A percentile compares a stretch with the other conserved stretches of the same genome.
Evolutionary conservation across 768 basidiomycete species (phyloP).

Genomic region (Exsudoporus frostii): DNA sequence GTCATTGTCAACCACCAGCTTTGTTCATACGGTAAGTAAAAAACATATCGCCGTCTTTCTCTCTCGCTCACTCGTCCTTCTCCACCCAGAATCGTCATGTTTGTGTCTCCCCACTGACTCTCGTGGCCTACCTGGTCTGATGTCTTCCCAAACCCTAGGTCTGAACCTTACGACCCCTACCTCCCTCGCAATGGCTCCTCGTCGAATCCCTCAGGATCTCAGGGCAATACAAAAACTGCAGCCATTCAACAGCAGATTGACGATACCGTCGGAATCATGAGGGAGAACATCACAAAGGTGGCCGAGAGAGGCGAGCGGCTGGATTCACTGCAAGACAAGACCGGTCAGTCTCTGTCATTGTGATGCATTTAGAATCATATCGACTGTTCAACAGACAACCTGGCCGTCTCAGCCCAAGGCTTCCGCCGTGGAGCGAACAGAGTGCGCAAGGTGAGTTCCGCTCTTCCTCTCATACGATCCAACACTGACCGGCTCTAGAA

Average conservation of each 20-base stretch:
- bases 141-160: constrained; percentile 49
- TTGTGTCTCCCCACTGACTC: constrained; percentile 13
- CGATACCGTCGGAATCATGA: constrained; percentile 96
- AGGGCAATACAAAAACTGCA: constrained; percentile 78
- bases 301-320: constrained; percentile 93
- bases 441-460: constrained; percentile 78
- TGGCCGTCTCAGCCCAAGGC: constrained; percentile 98
- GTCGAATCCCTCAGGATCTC: constrained; percentile 46
- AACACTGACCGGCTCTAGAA: constrained; percentile 47
- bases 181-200: constrained; percentile 80
- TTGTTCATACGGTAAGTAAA: constrained; percentile 18
- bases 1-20: constrained; percentile 19
- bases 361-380: background rate
- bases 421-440: constrained; percentile 97
- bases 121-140: background rate
- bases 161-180: constrained; percentile 98
- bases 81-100: constrained; percentile 23
- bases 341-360: constrained; percentile 58
- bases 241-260: constrained; percentile 98
- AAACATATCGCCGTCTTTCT: background rate
- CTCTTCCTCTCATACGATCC: background rate
- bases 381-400: constrained; percentile 61
- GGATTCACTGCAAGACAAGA: constrained; percentile 96
- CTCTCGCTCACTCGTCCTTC: background rate
- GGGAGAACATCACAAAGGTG: constrained; percentile 95